A percentile compares a stretch with the other conserved stretches of the same genome.
phyloP scores from a whole-genome alignment of 2,329 filamentous ascomycete genomes.

The Coccinonectria pachysandricola region DNA sequence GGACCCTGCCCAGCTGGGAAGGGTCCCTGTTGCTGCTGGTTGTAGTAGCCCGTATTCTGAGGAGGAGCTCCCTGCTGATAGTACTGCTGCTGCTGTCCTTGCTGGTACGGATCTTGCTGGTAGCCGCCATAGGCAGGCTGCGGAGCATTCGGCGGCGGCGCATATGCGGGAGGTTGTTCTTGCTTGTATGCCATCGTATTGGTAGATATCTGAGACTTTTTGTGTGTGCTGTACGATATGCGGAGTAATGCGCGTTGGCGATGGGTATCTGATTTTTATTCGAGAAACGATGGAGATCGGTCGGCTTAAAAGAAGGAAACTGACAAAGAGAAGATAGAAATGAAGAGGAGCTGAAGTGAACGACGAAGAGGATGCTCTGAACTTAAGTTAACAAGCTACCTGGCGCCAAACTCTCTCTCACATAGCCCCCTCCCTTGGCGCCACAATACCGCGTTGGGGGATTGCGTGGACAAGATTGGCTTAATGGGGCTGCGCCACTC shows the following conservation, averaged over 20 bases:
- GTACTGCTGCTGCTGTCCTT: conserved; percentile 15
- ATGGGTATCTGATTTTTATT: too few relatives aligned
- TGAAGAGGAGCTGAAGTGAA: conserved; percentile 7
- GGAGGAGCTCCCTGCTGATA: conserved; percentile 20
- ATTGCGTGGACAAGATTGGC: conserved; percentile 18
- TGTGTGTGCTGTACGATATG: too few relatives aligned
- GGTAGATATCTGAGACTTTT: too few relatives aligned
- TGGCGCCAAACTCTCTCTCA: conserved; percentile 16
- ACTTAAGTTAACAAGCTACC: conserved; percentile 6
- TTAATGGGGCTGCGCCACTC: conserved; percentile 23
- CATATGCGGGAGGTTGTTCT: conserved; percentile 41
- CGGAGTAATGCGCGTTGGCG: too few relatives aligned
- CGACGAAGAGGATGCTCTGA: conserved; percentile 7
- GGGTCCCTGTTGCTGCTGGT: conserved; percentile 24
- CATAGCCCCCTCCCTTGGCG: conserved; percentile 13
- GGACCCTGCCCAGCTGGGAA: conserved; percentile 25
- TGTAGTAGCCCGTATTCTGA: conserved; percentile 22
- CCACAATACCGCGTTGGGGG: conserved; percentile 15
- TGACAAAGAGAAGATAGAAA: conserved; percentile 1
- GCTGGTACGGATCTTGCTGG: conserved; percentile 22
- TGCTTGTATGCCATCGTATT: conserved; percentile 28
- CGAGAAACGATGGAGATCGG: conserved; percentile 2
- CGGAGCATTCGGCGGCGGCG: conserved; percentile 26
- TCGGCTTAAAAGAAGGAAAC: conserved; percentile 2
- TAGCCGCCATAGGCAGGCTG: conserved; percentile 36